phyloP scores from a whole-genome alignment of 1,139 yeast species.

The Trichomonascaceae sp. region DNA sequence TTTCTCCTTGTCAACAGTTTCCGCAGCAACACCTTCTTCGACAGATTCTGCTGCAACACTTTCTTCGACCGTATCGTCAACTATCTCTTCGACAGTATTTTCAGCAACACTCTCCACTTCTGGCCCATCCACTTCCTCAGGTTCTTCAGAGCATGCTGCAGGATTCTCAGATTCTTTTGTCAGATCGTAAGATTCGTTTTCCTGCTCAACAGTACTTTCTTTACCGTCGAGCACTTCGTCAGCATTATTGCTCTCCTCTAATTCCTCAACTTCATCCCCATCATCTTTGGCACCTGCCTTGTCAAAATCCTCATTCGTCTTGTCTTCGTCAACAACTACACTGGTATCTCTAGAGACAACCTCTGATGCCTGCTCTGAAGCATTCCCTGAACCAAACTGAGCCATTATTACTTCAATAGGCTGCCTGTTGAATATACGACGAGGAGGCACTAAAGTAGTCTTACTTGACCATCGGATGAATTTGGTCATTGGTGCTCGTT shows the following conservation, averaged over 20 bases:
- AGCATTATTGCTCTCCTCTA: background rate
- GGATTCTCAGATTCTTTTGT: conserved; percentile 7
- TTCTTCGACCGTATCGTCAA: background rate
- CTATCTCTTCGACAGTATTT: conserved; percentile 1
- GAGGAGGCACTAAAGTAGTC: conserved; percentile 25
- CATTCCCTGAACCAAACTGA: conserved; percentile 10
- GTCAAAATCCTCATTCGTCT: background rate
- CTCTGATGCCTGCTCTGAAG: conserved; percentile 3
- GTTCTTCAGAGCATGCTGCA: conserved; percentile 12
- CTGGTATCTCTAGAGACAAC: background rate
- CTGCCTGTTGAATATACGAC: conserved; percentile 20
- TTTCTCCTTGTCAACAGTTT: background rate
- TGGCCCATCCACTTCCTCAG: conserved; percentile 7
- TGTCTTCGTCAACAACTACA: background rate
- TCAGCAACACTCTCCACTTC: conserved; percentile 12
- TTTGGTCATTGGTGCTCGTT: conserved; percentile 51
- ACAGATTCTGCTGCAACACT: too few species aligned
- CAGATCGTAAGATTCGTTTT: conserved; percentile 8
- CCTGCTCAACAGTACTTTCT: conserved; percentile 10
- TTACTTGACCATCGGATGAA: conserved; percentile 48
- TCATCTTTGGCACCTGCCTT: background rate
- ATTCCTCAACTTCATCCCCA: background rate
- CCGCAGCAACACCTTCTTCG: background rate
- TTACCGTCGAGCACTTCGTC: conserved; percentile 5
- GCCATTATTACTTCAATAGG: conserved; percentile 15